phyloP scores from a whole-genome alignment of 805 yeast species.

The Candida railenensis region DNA sequence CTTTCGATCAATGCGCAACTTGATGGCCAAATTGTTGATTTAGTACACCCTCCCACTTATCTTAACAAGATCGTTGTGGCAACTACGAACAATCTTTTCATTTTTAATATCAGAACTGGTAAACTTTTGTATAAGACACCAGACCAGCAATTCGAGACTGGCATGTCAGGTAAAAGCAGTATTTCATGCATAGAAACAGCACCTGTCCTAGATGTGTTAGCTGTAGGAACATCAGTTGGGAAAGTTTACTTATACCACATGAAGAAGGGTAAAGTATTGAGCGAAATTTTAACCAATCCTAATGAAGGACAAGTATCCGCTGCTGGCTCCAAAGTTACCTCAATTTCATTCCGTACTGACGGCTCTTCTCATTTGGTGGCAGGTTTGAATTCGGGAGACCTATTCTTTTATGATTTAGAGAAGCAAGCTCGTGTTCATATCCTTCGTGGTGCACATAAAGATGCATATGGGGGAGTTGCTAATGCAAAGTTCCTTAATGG shows the following conservation, averaged over 20 bases:
- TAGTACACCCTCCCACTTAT: conserved; percentile 87
- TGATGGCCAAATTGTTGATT: conserved; percentile 68
- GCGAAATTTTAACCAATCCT: conserved; percentile 11
- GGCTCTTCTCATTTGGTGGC: conserved; percentile 81
- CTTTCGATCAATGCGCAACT: conserved; percentile 52
- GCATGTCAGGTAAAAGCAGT: conserved; percentile 31
- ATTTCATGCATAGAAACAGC: conserved; percentile 75
- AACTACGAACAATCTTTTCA: conserved; percentile 59
- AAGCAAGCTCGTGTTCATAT: conserved; percentile 73
- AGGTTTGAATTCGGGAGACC: conserved; percentile 76
- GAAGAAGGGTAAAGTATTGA: conserved; percentile 56
- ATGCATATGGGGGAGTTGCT: conserved; percentile 73
- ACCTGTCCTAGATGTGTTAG: conserved; percentile 83
- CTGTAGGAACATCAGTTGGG: conserved; percentile 74
- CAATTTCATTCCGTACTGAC: conserved; percentile 88
- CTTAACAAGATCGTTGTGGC: conserved; percentile 84
- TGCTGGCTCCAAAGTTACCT: conserved; percentile 33
- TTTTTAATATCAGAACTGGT: conserved; percentile 77
- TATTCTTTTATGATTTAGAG: conserved; percentile 81
- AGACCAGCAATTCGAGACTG: conserved; percentile 38
- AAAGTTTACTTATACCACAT: conserved; percentile 64
- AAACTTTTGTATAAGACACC: conserved; percentile 60
- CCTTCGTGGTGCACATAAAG: conserved; percentile 70
- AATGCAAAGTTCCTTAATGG: conserved; percentile 78
- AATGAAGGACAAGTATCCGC: conserved; percentile 38